Evolutionary conservation across 768 basidiomycete genomes (phyloP), one percentile per base, ranked within the genome.

Genomic region (Mycena indigotica): DNA sequence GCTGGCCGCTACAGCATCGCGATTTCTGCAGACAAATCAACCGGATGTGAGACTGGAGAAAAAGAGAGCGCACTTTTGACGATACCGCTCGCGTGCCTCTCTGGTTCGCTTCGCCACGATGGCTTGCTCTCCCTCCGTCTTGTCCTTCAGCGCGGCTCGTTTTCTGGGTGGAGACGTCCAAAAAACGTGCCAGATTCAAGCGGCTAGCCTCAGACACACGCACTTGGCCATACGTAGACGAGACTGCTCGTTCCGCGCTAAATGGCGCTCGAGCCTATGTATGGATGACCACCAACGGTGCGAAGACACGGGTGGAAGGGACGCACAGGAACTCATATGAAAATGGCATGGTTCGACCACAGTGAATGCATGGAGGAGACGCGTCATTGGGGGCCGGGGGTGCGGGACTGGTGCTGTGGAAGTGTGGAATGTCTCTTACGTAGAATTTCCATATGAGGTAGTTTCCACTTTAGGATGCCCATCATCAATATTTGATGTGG

Each of bases 241-340:
- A 8, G 32, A 8, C 32, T 35, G 32, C 17, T 35, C 32, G 17
- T 35, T 35, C 10, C 32, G 32, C 8, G 32, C 32, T 8, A 35
- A 17, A 35, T 35, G 32, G 10, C 32, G 32, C 17, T 35, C 10
- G 8, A 35, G 17, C 8, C 32, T 35, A 17, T 35, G 32, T n/a
- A n/a, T n/a, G n/a, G 24, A 65, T 60, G 21, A 35, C 49, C 56
- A 64, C 5, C 4, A 67, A 23, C 3, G n/a, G n/a, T n/a, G n/a
- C n/a, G n/a, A n/a, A n/a, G n/a, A n/a, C n/a, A n/a, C n/a, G n/a
- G n/a, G n/a, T n/a, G n/a, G n/a, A n/a, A n/a, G n/a, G n/a, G n/a
- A n/a, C n/a, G n/a, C n/a, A n/a, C n/a, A n/a, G n/a, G n/a, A n/a
- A n/a, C n/a, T n/a, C n/a, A n/a, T n/a, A n/a, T n/a, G n/a, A n/a